A percentile compares a stretch with the other conserved stretches of the same genome.
phyloP scores from a whole-genome alignment of 768 basidiomycete species.

The Hypsizygus marmoreus region DNA sequence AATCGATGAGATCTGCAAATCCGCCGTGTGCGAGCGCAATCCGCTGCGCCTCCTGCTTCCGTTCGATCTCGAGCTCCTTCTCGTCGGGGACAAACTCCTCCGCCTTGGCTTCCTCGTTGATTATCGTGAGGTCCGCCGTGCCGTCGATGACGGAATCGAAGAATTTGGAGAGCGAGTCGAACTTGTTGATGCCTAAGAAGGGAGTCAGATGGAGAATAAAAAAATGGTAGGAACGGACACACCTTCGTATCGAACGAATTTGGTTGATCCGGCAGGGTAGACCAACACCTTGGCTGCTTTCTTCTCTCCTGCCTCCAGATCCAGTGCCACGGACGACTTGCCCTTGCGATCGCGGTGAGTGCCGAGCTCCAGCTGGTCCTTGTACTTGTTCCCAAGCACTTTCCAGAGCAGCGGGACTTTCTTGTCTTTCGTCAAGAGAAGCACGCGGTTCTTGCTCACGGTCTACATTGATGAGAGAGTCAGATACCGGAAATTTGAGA shows the following conservation, averaged over 20 bases:
- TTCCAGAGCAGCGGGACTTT: conserved; percentile 81
- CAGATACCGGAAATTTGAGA: neutral
- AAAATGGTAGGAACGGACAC: neutral
- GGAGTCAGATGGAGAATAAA: neutral
- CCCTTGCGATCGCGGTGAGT: conserved; percentile 69
- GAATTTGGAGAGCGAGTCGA: conserved; percentile 73
- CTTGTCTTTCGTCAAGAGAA: conserved; percentile 76
- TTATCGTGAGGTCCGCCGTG: conserved; percentile 52
- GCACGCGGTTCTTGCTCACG: conserved; percentile 50
- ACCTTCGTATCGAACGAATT: conserved; percentile 72
- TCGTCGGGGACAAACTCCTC: conserved; percentile 44
- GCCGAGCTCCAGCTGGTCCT: conserved; percentile 61
- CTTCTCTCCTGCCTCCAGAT: conserved; percentile 53
- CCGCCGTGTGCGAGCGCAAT: conserved; percentile 55
- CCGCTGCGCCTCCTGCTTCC: conserved; percentile 53
- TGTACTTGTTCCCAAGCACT: conserved; percentile 73
- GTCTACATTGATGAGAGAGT: conserved; percentile 3
- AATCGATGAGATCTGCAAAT: conserved; percentile 50
- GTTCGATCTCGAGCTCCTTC: conserved; percentile 48
- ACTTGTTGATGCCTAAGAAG: conserved; percentile 63
- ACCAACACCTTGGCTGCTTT: conserved; percentile 70
- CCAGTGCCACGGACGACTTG: conserved; percentile 56
- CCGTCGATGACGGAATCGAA: conserved; percentile 73
- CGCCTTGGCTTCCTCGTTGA: conserved; percentile 39
- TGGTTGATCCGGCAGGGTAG: conserved; percentile 62